These are phyloP conservation scores for Daldinia eschscholtzii DNA, from an alignment of 2,329 filamentous ascomycete genomes.

Conservation along the genomic window DNA sequence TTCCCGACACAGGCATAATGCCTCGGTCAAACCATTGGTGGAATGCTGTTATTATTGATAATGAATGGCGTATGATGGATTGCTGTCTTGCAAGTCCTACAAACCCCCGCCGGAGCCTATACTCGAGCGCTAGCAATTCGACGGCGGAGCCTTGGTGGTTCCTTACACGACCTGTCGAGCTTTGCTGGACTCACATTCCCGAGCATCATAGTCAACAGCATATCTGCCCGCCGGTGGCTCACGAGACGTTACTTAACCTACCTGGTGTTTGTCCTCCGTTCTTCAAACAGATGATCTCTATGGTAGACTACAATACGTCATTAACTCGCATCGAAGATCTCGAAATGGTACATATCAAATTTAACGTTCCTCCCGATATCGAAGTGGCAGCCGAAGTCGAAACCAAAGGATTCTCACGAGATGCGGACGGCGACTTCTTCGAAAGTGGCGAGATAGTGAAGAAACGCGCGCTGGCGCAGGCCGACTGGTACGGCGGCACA, in stretches of 20 bases:
- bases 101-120: slow-evolving; percentile 81
- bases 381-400: slow-evolving; percentile 95
- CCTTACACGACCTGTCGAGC: slow-evolving; percentile 85
- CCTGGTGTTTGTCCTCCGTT: slow-evolving; percentile 88
- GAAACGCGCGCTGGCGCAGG: slow-evolving; percentile 90
- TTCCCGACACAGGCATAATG: slow-evolving; percentile 82
- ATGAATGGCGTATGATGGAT: slow-evolving; percentile 97
- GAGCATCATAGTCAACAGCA: slow-evolving; percentile 91
- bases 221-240: slow-evolving; percentile 87
- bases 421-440: slow-evolving; percentile 91
- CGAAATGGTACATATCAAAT: slow-evolving; percentile 90
- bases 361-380: slow-evolving; percentile 88
- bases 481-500: slow-evolving; percentile 87
- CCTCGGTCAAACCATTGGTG: slow-evolving; percentile 97
- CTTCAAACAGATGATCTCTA: slow-evolving; percentile 83
- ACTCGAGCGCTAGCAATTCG: slow-evolving; percentile 77
- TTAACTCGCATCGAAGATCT: slow-evolving; percentile 87
- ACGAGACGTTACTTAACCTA: slow-evolving; percentile 86
- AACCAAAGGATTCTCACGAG: slow-evolving; percentile 81
- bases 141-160: slow-evolving; percentile 93
- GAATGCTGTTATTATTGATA: slow-evolving; percentile 93
- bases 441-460: slow-evolving; percentile 89
- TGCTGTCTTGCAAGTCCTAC: slow-evolving; percentile 92
- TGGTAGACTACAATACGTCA: slow-evolving; percentile 93
- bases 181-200: slow-evolving; percentile 96